These are phyloP conservation scores for Xylaria sp. DNA, from an alignment of 2,329 filamentous ascomycete species.

Conservation along the genomic window DNA sequence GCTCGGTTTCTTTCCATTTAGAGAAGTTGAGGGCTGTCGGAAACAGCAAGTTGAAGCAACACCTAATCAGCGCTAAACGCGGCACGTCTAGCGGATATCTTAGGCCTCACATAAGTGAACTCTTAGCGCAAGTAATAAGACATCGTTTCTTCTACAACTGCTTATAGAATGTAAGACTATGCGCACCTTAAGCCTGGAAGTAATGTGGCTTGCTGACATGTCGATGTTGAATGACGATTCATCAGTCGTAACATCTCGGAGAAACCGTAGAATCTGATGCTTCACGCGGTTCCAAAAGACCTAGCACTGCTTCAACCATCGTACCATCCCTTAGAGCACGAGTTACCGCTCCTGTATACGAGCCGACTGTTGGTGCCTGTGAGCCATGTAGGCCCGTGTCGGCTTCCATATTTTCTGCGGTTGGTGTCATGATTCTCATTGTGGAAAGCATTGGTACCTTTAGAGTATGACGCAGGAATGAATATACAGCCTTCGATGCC, in stretches of 20 bases:
- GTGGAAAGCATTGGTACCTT: slow-evolving; percentile 30
- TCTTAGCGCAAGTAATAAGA: no score
- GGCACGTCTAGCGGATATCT: no score
- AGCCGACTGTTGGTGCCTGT: slow-evolving; percentile 36
- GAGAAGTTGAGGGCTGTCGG: no score
- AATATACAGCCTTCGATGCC: slow-evolving; percentile 32
- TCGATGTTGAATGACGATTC: no score
- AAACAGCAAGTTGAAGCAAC: no score
- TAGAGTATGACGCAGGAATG: slow-evolving; percentile 34
- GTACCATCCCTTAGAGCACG: slow-evolving; percentile 34
- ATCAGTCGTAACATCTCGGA: neutral
- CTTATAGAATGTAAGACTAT: no score
- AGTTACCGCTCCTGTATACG: slow-evolving; percentile 31
- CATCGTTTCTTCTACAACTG: no score
- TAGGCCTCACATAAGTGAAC: no score
- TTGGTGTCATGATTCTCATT: slow-evolving; percentile 11
- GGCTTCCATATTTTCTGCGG: neutral
- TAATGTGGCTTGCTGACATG: no score
- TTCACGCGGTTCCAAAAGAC: slow-evolving; percentile 3
- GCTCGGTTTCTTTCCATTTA: no score
- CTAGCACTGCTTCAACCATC: slow-evolving; percentile 19
- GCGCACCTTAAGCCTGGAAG: no score
- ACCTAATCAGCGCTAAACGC: no score
- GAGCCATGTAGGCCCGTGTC: neutral
- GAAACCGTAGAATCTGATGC: neutral